Evolutionary conservation across 768 basidiomycete genomes (phyloP), one percentile per base, ranked within the genome.

Genomic region (Multifurca ochricompacta): DNA sequence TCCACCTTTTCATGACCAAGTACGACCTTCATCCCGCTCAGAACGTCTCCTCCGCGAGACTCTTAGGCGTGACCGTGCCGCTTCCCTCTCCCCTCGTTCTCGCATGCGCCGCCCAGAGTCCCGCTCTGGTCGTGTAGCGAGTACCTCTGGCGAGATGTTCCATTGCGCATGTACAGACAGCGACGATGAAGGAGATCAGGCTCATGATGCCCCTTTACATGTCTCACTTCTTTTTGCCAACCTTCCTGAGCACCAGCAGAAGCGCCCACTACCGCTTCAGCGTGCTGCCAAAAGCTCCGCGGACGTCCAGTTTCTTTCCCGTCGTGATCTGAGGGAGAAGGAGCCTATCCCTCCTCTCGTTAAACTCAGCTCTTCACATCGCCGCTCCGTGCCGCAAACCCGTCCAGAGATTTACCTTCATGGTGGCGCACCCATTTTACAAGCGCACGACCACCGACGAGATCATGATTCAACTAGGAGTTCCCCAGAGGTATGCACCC

Each of bases 21-120:
- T 65, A 16, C 72, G 74, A 45, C 72, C 78, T 0, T 69, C 78
- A 0, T 77, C 76, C 32, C 72, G 78, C 51, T 80, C 78, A 4
- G 77, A 82, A 61, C 72, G 74, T 9, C 74, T 83, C 42, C 71
- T 83, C 45, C 71, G 81, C 47, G 75, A 81, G 58, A 74, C 81
- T 9, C 74, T 83, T 49, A 67, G 70, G 27, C 71, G 77, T 43
- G 81, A 61, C 36, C 72, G 69, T 67, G 65, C 72, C 55, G 65
- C 69, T 59, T 41, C 55, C 47, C 57, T 60, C 36, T 62, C 35
- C 56, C 66, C 53, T 32, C 64, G 27, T 52, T 64, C 37, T 49
- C 63, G 45, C 53, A 52, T 31, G 43, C 64, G 34, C 27, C 55
- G 43, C 31, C 44, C 46, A 16, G 60, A 51, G 9, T 59, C 50